Base-by-base conservation (phyloP, 164 flowering plant species). In the Stephania japonica region DNA sequence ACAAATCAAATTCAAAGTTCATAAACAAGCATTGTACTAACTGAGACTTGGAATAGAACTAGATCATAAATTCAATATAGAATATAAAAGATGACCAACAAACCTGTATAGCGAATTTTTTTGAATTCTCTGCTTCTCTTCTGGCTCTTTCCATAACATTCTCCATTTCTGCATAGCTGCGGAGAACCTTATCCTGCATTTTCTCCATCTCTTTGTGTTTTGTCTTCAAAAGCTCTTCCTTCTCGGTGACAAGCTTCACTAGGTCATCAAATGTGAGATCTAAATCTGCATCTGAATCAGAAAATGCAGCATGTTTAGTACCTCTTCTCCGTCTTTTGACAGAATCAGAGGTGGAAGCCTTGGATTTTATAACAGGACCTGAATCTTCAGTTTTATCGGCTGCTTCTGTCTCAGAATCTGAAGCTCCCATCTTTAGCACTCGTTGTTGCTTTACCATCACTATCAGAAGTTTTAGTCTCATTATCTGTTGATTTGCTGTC, bases 71-170 rank as follows among this genome's bases (percentile, higher is more conserved):
- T 32, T 32, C 4, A 32, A 32, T 32, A 32, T 32, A 32, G 4
- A 11, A 13, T 5, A 65, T 0, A 32, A 65, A 26, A 4, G 16
- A 47, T 14, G 5, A 9, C 53, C 11, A 27, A 70, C 38, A 66
- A 19, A 93, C 99, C 96, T 95, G 99, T 49, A 93, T 81, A 61
- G 96, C 98, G 81, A 87, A 95, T 72, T 91, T 95, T 73, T 91
- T 91, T 0, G 94, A 79, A 76, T 87, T 93, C 70, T 91, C 97
- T 65, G 97, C 86, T 72, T 93, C 97, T 38, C 97, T 94, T 70
- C 73, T 88, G 59, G 96, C 85, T 78, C 99, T 84, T n/a, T 82
- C 91, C 84, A 85, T 84, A 62, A 88, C 86, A 84, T 94, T 92
- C 78, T 94, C 94, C 88, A 89, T 87, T 74, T 92, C 98, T 27